Percentiles rank a stretch among this genome's conserved stretches.
phyloP scores from a whole-genome alignment of 306 rosid species.

The Trifolium pratense region DNA sequence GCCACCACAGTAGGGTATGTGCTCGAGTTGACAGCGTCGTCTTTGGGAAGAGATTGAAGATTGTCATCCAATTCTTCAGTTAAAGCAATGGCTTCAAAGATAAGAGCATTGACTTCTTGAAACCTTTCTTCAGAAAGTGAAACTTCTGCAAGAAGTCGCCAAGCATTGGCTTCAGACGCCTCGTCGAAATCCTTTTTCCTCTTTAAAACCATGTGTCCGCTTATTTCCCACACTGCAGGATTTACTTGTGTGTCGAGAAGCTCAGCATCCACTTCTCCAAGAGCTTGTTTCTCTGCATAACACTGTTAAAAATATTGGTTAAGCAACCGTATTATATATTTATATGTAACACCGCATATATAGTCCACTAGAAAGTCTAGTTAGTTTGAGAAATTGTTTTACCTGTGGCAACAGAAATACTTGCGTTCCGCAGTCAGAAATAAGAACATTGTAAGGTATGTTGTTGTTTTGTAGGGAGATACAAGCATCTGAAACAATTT shows the following conservation, averaged over 20 bases:
- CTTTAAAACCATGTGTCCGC: conserved; percentile 97
- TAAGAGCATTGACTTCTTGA: conserved; percentile 74
- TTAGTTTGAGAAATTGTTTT: conserved; percentile 24
- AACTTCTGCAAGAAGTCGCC: conserved; percentile 94
- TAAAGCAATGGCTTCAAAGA: conserved; percentile 68
- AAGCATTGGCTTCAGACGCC: conserved; percentile 91
- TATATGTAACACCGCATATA: too few species aligned
- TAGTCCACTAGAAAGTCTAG: too few species aligned
- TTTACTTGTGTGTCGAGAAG: conserved; percentile 95
- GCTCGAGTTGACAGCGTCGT: conserved; percentile 42
- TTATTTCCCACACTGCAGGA: conserved; percentile 98
- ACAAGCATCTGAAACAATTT: conserved; percentile 80
- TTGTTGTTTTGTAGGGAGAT: conserved; percentile 82
- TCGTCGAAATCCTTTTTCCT: conserved; percentile 88
- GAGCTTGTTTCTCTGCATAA: conserved; percentile 97
- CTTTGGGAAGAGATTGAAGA: conserved; percentile 38
- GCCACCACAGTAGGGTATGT: conserved; percentile 49
- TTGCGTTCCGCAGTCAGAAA: conserved; percentile 78
- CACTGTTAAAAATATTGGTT: conserved; percentile 58
- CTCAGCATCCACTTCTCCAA: conserved; percentile 89
- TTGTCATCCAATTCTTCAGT: conserved; percentile 42
- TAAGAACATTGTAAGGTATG: conserved; percentile 85
- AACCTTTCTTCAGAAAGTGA: conserved; percentile 90
- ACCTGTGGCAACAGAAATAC: conserved; percentile 94
- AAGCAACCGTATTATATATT: not conserved